A percentile compares a stretch with the other conserved stretches of the same genome.
These are phyloP conservation scores for Boechera retrofracta DNA, from an alignment of 345 rosid species.

Conservation along the genomic window DNA sequence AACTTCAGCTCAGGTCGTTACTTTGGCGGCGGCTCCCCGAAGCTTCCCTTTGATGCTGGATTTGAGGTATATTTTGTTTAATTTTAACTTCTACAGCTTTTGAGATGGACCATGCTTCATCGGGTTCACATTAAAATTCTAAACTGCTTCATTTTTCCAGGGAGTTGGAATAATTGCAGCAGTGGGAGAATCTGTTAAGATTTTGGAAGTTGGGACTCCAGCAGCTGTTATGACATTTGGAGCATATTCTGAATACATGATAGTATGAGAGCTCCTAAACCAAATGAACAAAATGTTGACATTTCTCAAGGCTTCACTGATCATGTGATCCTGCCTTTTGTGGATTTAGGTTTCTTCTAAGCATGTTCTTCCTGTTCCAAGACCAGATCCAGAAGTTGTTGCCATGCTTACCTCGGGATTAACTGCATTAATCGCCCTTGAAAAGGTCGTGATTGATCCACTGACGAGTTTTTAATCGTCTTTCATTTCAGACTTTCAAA, in stretches of 20 bases:
- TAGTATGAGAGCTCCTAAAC: constrained; percentile 48
- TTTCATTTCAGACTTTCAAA: neutral
- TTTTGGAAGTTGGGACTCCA: constrained; percentile 84
- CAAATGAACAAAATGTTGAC: constrained; percentile 23
- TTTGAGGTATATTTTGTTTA: constrained; percentile 66
- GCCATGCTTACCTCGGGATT: constrained; percentile 99
- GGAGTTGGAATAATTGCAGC: constrained; percentile 92
- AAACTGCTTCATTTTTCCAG: constrained; percentile 50
- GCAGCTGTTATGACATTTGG: constrained; percentile 95
- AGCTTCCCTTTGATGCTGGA: constrained; percentile 93
- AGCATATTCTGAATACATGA: constrained; percentile 78
- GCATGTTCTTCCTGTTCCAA: constrained; percentile 84
- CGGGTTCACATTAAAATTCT: constrained; percentile 18
- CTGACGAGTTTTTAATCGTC: neutral
- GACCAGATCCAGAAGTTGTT: constrained; percentile 96
- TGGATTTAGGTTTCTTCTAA: constrained; percentile 66
- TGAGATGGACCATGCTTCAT: neutral
- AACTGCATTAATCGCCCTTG: constrained; percentile 92
- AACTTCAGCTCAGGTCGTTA: constrained; percentile 98
- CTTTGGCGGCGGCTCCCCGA: constrained; percentile 64
- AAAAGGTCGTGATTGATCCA: constrained; percentile 60
- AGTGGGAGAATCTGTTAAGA: constrained; percentile 73
- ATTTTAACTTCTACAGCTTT: constrained; percentile 1
- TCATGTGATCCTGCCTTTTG: constrained; percentile 14
- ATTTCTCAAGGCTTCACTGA: neutral